Conservation (phyloP, 2,329 filamentous ascomycete genomes). For the Curvularia sp. region DNA sequence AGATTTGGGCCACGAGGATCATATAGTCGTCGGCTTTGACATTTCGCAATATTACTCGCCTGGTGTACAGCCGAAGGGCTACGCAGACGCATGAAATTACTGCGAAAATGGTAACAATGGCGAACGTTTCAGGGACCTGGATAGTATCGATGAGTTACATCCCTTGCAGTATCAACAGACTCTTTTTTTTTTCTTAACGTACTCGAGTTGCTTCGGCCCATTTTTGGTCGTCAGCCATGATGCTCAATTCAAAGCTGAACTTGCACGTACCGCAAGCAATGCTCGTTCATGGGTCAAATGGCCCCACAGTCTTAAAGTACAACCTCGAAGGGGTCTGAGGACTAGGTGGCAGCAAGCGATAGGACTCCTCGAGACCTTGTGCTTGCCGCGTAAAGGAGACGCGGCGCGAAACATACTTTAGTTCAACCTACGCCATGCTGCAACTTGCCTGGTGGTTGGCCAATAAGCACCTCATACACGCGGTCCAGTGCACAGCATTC, state of each 20-base stretch:
- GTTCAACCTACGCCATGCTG: background rate
- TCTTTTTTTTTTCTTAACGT: background rate
- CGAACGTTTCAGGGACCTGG: background rate
- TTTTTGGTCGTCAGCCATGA: background rate
- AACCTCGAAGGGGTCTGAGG: background rate
- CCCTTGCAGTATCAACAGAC: background rate
- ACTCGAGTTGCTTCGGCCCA: background rate
- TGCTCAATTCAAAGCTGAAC: background rate
- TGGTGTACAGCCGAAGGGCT: background rate
- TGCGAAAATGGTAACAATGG: background rate
- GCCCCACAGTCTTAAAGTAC: background rate
- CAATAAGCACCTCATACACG: background rate
- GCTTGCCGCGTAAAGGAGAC: background rate
- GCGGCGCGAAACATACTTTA: background rate
- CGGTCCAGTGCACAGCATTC: background rate
- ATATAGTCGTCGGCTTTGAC: background rate
- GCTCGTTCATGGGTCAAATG: background rate
- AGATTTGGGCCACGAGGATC: background rate
- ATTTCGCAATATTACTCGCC: background rate
- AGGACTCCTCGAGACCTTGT: background rate
- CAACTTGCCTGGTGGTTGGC: background rate
- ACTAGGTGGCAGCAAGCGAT: background rate
- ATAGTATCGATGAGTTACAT: background rate
- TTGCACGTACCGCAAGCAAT: background rate
- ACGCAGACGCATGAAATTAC: background rate